Evolutionary conservation across 352 stramenopile species (phyloP), one percentile per base, ranked within the genome.

Genomic region (Phytophthora sp.): DNA sequence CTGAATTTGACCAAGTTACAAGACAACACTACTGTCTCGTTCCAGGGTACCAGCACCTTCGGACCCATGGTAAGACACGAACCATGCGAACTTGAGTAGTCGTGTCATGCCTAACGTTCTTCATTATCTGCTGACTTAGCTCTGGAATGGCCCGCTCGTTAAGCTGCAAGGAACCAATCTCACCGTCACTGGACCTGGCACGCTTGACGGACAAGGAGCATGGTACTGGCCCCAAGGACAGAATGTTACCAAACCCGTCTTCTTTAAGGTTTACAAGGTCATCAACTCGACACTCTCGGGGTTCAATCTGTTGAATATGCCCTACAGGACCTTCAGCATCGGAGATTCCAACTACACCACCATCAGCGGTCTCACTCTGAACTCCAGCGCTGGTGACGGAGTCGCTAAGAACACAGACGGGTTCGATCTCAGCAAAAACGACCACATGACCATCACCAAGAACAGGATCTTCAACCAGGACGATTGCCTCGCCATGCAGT

Each of bases 191-290:
- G 70, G 70, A 13, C 23, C 65, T 3, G 70, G 70, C 6, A 72
- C 57, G 3, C 62, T 79, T 2, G 70, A 79, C 23, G 70, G 66
- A 15, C 61, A 79, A 27, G 66, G 70, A 18, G 41, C 46, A 2
- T 73, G 59, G 65, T 78, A 78, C 45, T 78, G 70, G 66, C 46
- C 60, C 3, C 57, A 79, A 20, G 60, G 58, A 2, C 46, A 63
- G 32, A 61, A 49, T 8, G 45, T 74, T 37, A 64, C 43, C 17
- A 52, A 42, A 23, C 54, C 43, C 9, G 54, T 63, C 10, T 63
- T 55, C 44, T 66, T 66, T 39, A 57, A 54, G 30, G 17, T 65
- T 15, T 37, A 53, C 28, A 31, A 24, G 10, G 46, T 65, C 8
- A 26, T 34, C 45, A 42, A 32, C 62, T 78, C 69, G 20, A 68